Conservation (phyloP, 2,329 filamentous ascomycete genomes). For the Epichloe bromicola region DNA sequence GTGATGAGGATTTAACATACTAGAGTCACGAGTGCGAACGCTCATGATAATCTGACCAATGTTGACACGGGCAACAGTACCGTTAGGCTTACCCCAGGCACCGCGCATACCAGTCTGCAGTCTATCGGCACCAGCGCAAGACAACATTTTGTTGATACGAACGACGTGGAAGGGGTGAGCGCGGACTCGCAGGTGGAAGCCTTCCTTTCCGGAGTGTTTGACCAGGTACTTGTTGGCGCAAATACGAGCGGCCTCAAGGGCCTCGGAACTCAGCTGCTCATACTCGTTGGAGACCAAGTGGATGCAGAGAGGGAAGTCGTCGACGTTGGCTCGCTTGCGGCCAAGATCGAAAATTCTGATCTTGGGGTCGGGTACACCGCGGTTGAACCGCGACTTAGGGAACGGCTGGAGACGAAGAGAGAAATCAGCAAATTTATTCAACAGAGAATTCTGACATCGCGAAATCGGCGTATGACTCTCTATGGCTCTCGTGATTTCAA, state of each 20-base stretch:
- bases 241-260: constrained; percentile 98
- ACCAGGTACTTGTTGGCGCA: constrained; percentile 98
- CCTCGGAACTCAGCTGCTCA: constrained; percentile 99
- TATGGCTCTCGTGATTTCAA: background rate
- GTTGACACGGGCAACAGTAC: constrained; percentile 98
- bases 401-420: constrained; percentile 52
- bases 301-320: constrained; percentile 98
- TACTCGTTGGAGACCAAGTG: constrained; percentile 99
- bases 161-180: constrained; percentile 99
- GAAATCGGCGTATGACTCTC: background rate
- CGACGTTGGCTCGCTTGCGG: constrained; percentile 96
- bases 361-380: constrained; percentile 80
- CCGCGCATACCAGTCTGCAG: constrained; percentile 99
- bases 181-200: constrained; percentile 64
- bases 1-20: constrained; percentile 35
- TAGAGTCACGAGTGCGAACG: constrained; percentile 89
- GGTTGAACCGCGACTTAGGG: constrained; percentile 99
- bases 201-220: constrained; percentile 59
- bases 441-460: background rate
- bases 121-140: constrained; percentile 99
- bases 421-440: background rate
- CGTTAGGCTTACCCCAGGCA: constrained; percentile 99
- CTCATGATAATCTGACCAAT: constrained; percentile 98
- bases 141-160: constrained; percentile 99
- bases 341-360: constrained; percentile 98